Conservation (phyloP, 192 early-diverging fungal genomes). For the Gigaspora rosea region DNA sequence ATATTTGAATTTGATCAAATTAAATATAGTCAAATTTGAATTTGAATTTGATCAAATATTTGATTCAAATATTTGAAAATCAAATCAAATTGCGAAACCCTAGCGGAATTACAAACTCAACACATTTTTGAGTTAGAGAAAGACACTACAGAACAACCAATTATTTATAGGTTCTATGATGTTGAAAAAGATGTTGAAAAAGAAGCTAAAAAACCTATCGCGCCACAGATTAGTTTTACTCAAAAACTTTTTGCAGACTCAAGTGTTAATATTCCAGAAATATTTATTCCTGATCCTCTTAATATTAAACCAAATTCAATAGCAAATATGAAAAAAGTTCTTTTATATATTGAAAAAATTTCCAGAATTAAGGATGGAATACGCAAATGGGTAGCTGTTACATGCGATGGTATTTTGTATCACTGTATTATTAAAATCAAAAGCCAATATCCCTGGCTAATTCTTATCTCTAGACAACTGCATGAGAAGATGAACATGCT, state of each 20-base stretch:
- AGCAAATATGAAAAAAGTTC: conserved; percentile 19
- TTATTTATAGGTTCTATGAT: conserved; percentile 4
- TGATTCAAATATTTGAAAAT: too few relatives aligned
- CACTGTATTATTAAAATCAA: conserved; percentile 11
- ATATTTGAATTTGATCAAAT: too few relatives aligned
- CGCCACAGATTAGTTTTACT: conserved; percentile 10
- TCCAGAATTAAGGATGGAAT: conserved; percentile 20
- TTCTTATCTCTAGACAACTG: too few relatives aligned
- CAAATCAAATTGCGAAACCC: too few relatives aligned
- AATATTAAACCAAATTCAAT: conserved; percentile 23
- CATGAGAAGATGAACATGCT: too few relatives aligned
- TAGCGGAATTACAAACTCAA: too few relatives aligned
- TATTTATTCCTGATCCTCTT: too few relatives aligned
- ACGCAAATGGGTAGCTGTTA: conserved; percentile 7
- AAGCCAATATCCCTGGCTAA: conserved; percentile 8
- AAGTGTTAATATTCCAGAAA: conserved; percentile 10
- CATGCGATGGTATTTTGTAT: conserved; percentile 22
- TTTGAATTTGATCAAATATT: too few relatives aligned
- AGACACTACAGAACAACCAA: too few relatives aligned
- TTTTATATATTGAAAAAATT: conserved; percentile 16
- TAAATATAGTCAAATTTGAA: too few relatives aligned
- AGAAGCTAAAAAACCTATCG: neutral
- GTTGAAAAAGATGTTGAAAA: too few relatives aligned
- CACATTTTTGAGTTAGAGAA: too few relatives aligned
- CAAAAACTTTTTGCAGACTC: neutral